phyloP scores from a whole-genome alignment of 345 rosid genomes.

The Melaleuca quinquenervia region DNA sequence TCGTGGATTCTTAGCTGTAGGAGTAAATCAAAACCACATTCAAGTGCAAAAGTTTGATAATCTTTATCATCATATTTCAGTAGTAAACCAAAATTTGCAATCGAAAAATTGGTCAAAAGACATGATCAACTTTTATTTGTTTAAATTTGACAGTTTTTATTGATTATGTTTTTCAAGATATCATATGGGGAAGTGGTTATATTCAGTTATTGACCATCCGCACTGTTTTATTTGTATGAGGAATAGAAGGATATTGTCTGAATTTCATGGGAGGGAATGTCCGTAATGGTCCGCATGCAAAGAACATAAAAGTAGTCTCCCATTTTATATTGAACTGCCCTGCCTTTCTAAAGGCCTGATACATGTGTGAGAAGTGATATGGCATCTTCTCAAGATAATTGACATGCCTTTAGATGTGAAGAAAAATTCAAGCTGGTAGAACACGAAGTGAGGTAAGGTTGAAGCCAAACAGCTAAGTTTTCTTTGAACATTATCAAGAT shows the following conservation, averaged over 20 bases:
- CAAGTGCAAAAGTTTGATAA: not conserved
- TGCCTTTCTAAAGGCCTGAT: not conserved
- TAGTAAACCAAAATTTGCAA: not conserved
- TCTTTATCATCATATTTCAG: not conserved
- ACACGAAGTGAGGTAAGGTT: not conserved
- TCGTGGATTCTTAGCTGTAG: not conserved
- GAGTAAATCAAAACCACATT: not conserved
- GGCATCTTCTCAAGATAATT: not conserved
- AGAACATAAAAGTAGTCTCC: not conserved
- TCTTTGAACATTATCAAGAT: not conserved
- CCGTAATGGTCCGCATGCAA: not conserved
- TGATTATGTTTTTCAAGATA: not conserved
- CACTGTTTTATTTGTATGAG: not conserved
- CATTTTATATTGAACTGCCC: not conserved
- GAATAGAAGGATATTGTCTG: not conserved
- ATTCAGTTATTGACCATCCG: not conserved
- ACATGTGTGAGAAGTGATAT: not conserved
- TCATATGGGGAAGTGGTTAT: not conserved
- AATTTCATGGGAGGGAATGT: not conserved
- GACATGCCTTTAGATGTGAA: not conserved
- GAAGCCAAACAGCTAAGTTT: not conserved
- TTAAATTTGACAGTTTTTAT: not conserved
- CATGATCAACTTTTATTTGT: not conserved
- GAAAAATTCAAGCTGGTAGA: not conserved
- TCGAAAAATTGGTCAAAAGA: not conserved